Percentiles rank a stretch among this genome's conserved stretches.
phyloP scores from a whole-genome alignment of 352 stramenopile genomes.

The Thalassiosira exigua region DNA sequence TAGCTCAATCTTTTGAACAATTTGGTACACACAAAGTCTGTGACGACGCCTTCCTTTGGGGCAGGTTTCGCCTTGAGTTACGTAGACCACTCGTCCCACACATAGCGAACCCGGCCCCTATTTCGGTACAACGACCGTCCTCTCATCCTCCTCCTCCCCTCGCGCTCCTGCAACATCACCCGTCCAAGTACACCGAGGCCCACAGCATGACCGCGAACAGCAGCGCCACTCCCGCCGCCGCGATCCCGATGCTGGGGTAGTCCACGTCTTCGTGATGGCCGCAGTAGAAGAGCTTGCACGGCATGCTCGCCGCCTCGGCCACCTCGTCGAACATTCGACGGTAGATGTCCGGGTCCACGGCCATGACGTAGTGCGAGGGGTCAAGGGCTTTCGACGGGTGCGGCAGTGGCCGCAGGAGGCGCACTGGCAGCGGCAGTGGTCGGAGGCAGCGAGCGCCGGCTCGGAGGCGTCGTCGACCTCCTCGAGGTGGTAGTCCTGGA shows the following conservation, averaged over 20 bases:
- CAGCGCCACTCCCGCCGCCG: constrained; percentile 51
- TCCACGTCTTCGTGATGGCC: constrained; percentile 83
- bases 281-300: constrained; percentile 82
- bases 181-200: constrained; percentile 43
- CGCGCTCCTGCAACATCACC: too few relatives aligned
- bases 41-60: too few relatives aligned
- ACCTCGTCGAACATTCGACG: constrained; percentile 76
- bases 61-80: too few relatives aligned
- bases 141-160: too few relatives aligned
- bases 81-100: too few relatives aligned
- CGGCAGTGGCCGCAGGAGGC: constrained; percentile 39
- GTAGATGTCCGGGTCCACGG: constrained; percentile 73
- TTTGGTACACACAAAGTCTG: too few relatives aligned
- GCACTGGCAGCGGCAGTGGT: constrained; percentile 38
- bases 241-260: constrained; percentile 74
- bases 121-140: too few relatives aligned
- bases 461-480: constrained; percentile 31
- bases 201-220: constrained; percentile 56
- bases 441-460: constrained; percentile 1
- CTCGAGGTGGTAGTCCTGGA: constrained; percentile 60
- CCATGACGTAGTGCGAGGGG: constrained; percentile 67
- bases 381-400: constrained; percentile 47
- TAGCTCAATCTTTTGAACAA: too few relatives aligned
- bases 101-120: too few relatives aligned
- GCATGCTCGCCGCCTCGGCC: constrained; percentile 63